These are phyloP conservation scores for Ambrosia artemisiifolia DNA, from an alignment of 129 eudicot genomes.

Conservation along the genomic window DNA sequence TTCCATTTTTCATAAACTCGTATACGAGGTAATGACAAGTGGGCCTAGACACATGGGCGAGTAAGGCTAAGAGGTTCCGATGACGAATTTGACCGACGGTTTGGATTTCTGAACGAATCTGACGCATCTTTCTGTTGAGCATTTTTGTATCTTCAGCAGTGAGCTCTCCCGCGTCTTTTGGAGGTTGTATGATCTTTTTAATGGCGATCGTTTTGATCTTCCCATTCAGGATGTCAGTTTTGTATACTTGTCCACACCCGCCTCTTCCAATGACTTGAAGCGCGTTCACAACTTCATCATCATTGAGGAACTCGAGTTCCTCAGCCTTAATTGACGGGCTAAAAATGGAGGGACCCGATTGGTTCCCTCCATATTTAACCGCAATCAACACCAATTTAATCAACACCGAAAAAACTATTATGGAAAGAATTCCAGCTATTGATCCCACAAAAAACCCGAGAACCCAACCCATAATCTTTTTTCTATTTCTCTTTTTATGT, in stretches of 20 bases:
- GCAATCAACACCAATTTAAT: constrained; percentile 30
- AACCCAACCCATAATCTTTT: constrained; percentile 40
- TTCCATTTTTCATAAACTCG: constrained; percentile 87
- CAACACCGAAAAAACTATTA: constrained; percentile 40
- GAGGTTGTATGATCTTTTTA: constrained; percentile 60
- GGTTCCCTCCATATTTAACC: constrained; percentile 30
- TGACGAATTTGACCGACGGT: constrained; percentile 86
- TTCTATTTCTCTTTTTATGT: constrained; percentile 28
- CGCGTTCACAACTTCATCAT: constrained; percentile 48
- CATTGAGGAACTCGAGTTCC: constrained; percentile 62
- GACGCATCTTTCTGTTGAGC: constrained; percentile 70
- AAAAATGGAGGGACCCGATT: constrained; percentile 43
- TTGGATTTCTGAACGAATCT: constrained; percentile 74
- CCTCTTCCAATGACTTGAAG: constrained; percentile 72
- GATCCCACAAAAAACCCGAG: constrained; percentile 63
- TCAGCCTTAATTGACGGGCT: constrained; percentile 63
- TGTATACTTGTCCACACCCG: constrained; percentile 90
- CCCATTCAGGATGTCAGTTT: constrained; percentile 48
- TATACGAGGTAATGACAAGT: constrained; percentile 79
- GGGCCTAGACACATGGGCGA: constrained; percentile 74
- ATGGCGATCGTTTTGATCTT: constrained; percentile 70
- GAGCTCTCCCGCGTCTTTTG: constrained; percentile 64
- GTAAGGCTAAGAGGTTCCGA: constrained; percentile 59
- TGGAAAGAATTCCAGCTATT: constrained; percentile 49
- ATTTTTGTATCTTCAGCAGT: constrained; percentile 58